phyloP scores from a whole-genome alignment of 805 yeast species.

The Kuraishia piskuri region DNA sequence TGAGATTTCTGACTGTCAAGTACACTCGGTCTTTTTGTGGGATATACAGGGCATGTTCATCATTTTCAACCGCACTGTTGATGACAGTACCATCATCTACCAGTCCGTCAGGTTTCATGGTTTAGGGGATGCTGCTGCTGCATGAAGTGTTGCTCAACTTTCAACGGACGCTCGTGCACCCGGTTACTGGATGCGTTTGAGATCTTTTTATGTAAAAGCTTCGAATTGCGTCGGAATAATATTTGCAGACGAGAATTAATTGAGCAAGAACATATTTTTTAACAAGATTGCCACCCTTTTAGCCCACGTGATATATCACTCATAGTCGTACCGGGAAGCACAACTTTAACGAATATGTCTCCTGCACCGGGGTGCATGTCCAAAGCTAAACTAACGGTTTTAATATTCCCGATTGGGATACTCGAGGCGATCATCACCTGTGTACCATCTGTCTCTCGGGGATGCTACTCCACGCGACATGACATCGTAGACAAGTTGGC shows the following conservation, averaged over 20 bases:
- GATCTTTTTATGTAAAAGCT: too few species aligned
- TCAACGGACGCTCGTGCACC: neutral
- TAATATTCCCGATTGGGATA: neutral
- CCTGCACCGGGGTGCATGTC: neutral
- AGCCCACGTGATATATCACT: too few species aligned
- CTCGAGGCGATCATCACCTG: neutral
- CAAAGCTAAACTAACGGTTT: neutral
- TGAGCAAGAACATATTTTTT: too few species aligned
- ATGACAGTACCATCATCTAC: neutral
- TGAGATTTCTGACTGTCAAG: conserved; percentile 4
- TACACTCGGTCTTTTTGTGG: conserved; percentile 2
- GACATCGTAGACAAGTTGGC: too few species aligned
- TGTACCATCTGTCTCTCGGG: neutral
- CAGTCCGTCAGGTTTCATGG: neutral
- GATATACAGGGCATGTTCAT: neutral
- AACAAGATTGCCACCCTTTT: too few species aligned
- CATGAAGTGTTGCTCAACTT: neutral
- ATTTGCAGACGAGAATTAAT: too few species aligned
- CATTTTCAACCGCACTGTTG: neutral
- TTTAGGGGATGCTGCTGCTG: neutral
- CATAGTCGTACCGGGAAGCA: too few species aligned
- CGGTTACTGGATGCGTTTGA: too few species aligned
- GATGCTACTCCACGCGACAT: neutral
- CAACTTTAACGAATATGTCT: neutral
- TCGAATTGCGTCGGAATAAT: too few species aligned